These are phyloP conservation scores for Balamuthia mandrillaris DNA, from an alignment of 208 protist species.

Conservation along the genomic window DNA sequence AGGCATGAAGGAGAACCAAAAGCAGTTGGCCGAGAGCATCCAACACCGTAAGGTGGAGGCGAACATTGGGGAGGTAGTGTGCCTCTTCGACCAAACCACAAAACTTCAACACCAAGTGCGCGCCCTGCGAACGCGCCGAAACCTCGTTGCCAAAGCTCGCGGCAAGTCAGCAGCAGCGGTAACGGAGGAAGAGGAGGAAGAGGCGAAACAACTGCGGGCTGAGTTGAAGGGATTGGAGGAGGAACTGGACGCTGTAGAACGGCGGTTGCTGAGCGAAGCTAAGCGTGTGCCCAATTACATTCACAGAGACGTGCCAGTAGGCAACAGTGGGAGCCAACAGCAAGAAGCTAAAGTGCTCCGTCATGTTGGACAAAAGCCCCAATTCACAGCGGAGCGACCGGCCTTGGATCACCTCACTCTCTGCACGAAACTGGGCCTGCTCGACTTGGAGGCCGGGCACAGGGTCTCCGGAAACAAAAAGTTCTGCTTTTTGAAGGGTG, in stretches of 20 bases:
- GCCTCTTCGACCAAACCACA: not conserved
- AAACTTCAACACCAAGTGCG: not conserved
- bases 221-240: not conserved
- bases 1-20: not conserved
- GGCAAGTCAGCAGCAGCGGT: not conserved
- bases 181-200: not conserved
- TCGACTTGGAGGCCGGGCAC: slow-evolving; percentile 33
- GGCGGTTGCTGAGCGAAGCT: not conserved
- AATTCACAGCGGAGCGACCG: not conserved
- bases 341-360: not conserved
- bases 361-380: not conserved
- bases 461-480: slow-evolving; percentile 48
- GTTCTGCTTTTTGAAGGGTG: slow-evolving; percentile 66
- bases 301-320: slow-evolving; percentile 10
- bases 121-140: not conserved
- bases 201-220: not conserved
- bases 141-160: not conserved
- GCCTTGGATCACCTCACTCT: slow-evolving; percentile 10
- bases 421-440: not conserved
- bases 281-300: slow-evolving; percentile 7
- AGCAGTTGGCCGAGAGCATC: not conserved
- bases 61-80: not conserved
- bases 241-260: not conserved
- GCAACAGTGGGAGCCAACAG: too few relatives aligned
- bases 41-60: not conserved